Evolutionary conservation across 345 rosid species (phyloP).

Genomic region (Corchorus olitorius): DNA sequence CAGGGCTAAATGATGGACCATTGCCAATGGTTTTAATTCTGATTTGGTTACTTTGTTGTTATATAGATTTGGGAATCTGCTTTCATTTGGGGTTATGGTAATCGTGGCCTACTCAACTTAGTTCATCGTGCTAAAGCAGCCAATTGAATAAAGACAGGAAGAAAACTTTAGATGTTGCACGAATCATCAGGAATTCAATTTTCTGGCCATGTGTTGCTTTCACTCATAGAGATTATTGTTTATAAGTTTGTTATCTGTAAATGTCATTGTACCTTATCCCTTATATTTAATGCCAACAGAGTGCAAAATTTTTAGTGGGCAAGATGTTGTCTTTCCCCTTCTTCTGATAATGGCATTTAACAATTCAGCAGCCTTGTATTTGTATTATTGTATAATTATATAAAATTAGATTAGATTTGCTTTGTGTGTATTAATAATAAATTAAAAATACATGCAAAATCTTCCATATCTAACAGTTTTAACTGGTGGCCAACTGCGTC

Average conservation of each 20-base stretch:
- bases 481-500: constrained; percentile 22
- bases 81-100: not conserved
- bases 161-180: constrained; percentile 14
- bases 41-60: not conserved
- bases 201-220: constrained; percentile 22
- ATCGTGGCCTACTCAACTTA: constrained; percentile 11
- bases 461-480: constrained; percentile 27
- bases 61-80: constrained; percentile 4
- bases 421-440: not conserved
- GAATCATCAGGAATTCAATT: constrained; percentile 16
- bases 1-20: not conserved
- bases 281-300: not conserved
- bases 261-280: constrained; percentile 13
- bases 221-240: not conserved
- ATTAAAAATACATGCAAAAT: constrained; percentile 26
- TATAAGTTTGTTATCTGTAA: constrained; percentile 20
- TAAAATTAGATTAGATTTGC: not conserved
- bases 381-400: not conserved
- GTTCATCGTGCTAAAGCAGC: constrained; percentile 15
- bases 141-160: constrained; percentile 27
- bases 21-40: not conserved
- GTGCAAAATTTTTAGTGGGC: constrained; percentile 3
- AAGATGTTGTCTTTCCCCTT: not conserved
- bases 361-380: not conserved
- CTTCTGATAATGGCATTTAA: not conserved